A percentile compares a stretch with the other conserved stretches of the same genome.
Evolutionary conservation across 2,329 filamentous ascomycete species (phyloP).

Genomic region (Fusarium graminum): DNA sequence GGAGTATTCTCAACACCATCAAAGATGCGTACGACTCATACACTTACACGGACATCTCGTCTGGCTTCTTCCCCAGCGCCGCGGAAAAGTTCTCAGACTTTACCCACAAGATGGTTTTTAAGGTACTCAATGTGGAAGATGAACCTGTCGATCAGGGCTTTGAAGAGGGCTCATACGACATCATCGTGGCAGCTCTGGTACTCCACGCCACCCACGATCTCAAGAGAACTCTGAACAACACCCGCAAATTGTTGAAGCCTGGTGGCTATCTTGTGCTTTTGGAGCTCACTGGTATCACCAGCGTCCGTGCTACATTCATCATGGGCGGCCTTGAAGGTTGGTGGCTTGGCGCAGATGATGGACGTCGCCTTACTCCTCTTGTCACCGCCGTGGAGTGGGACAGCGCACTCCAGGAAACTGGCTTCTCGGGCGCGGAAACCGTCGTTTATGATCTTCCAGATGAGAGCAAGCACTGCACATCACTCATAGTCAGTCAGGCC

Average conservation of each 20-base stretch:
- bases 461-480: constrained; percentile 1
- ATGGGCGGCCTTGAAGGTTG: constrained; percentile 30
- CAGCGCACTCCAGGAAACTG: constrained; percentile 8
- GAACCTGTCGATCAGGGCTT: constrained; percentile 13
- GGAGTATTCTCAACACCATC: constrained; percentile 4
- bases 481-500: constrained; percentile 5
- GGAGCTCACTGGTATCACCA: constrained; percentile 16
- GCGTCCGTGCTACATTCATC: not conserved
- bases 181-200: constrained; percentile 6
- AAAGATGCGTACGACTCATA: constrained; percentile 5
- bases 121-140: constrained; percentile 15
- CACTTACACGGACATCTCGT: constrained; percentile 21
- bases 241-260: constrained; percentile 10
- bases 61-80: constrained; percentile 15
- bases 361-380: constrained; percentile 15
- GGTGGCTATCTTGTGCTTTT: constrained; percentile 18
- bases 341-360: constrained; percentile 28
- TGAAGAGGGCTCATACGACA: constrained; percentile 8
- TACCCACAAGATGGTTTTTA: constrained; percentile 7
- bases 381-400: constrained; percentile 29
- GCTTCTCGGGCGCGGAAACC: constrained; percentile 31
- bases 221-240: constrained; percentile 3
- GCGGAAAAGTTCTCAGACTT: constrained; percentile 18
- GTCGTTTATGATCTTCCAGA: constrained; percentile 5
- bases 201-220: constrained; percentile 5